Base-by-base conservation (phyloP, 768 basidiomycete genomes). In the Russula sp. region DNA sequence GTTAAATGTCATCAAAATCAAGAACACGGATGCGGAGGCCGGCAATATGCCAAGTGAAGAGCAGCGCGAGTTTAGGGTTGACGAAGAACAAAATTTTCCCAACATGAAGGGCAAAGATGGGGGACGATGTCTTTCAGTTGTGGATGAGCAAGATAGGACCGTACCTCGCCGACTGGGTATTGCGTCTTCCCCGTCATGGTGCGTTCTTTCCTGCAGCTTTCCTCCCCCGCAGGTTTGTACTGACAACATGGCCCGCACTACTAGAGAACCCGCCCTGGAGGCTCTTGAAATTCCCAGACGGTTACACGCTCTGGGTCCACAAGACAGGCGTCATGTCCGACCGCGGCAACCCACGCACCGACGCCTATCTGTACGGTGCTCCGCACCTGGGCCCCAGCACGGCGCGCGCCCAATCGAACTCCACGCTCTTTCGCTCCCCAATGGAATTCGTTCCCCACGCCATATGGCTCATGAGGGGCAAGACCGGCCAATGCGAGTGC, bases 371-470 rank as follows among this genome's bases (percentile, higher is more conserved):
- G 1, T 20, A 66, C 30, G 67, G 67, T n/a, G 53, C 53, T 0
- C 50, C 49, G 0, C 55, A 61, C 49, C 53, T 55, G 3, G 52
- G 49, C 0, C 51, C 52, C 3, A 5, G 2, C 2, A 24, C 28
- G 14, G 26, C 10, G 11, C 46, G 49, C 3, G 14, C 28, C 48
- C 24, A 24, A 48, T 26, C 3, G 9, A 16, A 0, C 20, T 20
- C 9, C 2, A 50, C 26, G 2, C 20, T 59, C n/a, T 63, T 68
- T 46, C 67, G 67, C 18, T 68, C 67, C 0, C 67, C 67, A 1
- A 62, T 52, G 61, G 67, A 68, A 18, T 68, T 68, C 46, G 67
- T 57, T 30, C 57, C 54, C 3, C 67, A 68, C 20, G 67, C 67
- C 3, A 67, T 68, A 20, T 68, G 67, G 67, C 67, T 68, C 55